These are phyloP conservation scores for Cercophora sp. DNA, from an alignment of 495 filamentous ascomycete genomes.

Conservation along the genomic window DNA sequence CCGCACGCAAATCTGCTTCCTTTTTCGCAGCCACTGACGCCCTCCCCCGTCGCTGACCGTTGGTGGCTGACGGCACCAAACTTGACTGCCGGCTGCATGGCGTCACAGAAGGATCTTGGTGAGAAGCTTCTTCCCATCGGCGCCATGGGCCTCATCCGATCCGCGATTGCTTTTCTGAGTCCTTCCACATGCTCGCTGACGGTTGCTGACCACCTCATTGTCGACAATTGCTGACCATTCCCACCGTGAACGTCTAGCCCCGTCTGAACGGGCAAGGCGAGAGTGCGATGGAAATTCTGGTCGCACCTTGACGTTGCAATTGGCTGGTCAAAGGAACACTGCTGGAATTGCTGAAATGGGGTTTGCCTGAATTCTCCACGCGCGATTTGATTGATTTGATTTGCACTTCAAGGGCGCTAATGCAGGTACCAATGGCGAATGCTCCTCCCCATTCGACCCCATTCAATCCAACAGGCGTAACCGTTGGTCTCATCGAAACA, in stretches of 20 bases:
- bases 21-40: no score
- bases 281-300: not conserved
- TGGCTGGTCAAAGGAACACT: not conserved
- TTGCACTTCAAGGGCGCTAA: slow-evolving; percentile 9
- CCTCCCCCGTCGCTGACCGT: no score
- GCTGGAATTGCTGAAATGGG: not conserved
- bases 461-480: not conserved
- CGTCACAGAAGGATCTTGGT: no score
- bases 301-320: not conserved
- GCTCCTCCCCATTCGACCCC: not conserved
- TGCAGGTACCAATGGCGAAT: slow-evolving; percentile 12
- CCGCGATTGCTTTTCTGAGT: no score
- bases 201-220: no score
- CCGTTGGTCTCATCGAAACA: slow-evolving; percentile 14
- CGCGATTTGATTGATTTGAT: not conserved
- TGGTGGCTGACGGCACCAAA: no score
- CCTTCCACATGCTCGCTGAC: no score
- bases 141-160: no score
- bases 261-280: not conserved
- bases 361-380: slow-evolving; percentile 5
- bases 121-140: no score
- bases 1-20: no score
- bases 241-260: no score
- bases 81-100: no score
- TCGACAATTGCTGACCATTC: not conserved